Evolutionary conservation across 257 asterid genomes (phyloP).

Genomic region (Eucommia ulmoides): DNA sequence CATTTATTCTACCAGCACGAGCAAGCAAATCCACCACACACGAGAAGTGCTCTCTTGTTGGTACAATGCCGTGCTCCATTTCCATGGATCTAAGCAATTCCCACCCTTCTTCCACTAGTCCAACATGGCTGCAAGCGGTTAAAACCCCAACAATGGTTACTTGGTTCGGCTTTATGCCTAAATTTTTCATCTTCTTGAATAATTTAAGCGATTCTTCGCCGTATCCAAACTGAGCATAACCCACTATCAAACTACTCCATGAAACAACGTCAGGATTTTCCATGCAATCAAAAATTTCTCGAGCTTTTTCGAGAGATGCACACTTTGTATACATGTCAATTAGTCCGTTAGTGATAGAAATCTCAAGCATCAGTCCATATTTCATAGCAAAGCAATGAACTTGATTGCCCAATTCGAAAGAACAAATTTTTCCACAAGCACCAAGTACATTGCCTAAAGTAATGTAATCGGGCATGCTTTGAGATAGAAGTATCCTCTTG

Average conservation of each 20-base stretch:
- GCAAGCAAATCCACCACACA: slow-evolving; percentile 69
- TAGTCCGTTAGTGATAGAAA: slow-evolving; percentile 37
- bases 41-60: slow-evolving; percentile 54
- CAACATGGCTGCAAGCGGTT: slow-evolving; percentile 75
- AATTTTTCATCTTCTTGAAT: slow-evolving; percentile 37
- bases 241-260: slow-evolving; percentile 65
- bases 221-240: slow-evolving; percentile 57
- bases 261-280: slow-evolving; percentile 36
- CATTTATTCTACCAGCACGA: slow-evolving; percentile 44
- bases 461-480: slow-evolving; percentile 38
- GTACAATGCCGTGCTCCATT: slow-evolving; percentile 34
- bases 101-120: slow-evolving; percentile 71
- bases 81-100: slow-evolving; percentile 34
- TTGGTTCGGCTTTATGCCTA: slow-evolving; percentile 45
- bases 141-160: slow-evolving; percentile 65
- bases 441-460: slow-evolving; percentile 39
- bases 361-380: slow-evolving; percentile 33
- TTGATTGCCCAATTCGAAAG: slow-evolving; percentile 51
- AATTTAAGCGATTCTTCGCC: slow-evolving; percentile 51
- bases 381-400: slow-evolving; percentile 28
- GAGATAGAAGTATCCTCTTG: slow-evolving; percentile 33
- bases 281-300: slow-evolving; percentile 39
- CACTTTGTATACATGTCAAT: slow-evolving; percentile 70
- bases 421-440: slow-evolving; percentile 43
- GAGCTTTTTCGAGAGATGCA: slow-evolving; percentile 43